Evolutionary conservation across 2,329 filamentous ascomycete genomes (phyloP).

Genomic region (Penicillium occitanis): DNA sequence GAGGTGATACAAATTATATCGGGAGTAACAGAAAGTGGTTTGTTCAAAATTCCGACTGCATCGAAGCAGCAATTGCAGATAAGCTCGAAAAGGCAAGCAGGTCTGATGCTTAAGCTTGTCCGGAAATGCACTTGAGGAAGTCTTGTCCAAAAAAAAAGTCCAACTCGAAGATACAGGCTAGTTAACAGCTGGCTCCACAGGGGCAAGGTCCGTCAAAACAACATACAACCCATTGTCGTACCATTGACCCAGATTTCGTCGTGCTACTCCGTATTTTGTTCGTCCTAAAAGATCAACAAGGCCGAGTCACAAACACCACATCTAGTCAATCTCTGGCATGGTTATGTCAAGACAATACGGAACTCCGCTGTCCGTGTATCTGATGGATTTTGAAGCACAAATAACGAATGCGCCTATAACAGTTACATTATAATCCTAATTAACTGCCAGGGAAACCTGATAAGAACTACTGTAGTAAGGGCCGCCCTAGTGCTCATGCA

Average conservation of each 20-base stretch:
- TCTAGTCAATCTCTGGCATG: background rate
- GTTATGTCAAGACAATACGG: constrained; percentile 3
- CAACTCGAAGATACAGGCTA: background rate
- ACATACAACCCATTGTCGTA: constrained; percentile 1
- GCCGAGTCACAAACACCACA: background rate
- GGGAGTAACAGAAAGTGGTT: background rate
- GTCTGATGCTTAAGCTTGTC: background rate
- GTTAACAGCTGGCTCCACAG: background rate
- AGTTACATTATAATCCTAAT: background rate
- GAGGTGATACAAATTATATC: background rate
- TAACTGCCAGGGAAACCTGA: background rate
- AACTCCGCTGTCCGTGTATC: constrained; percentile 1
- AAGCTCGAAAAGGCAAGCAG: constrained; percentile 3
- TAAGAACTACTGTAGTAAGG: background rate
- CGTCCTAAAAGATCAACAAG: background rate
- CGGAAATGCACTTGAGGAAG: background rate
- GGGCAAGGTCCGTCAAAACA: background rate
- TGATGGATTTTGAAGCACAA: background rate
- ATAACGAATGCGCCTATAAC: background rate
- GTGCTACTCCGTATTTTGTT: background rate
- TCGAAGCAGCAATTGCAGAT: background rate
- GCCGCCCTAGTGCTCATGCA: background rate
- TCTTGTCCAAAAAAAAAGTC: background rate
- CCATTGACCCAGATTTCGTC: background rate
- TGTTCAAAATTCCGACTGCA: background rate